Percentiles rank a stretch among this genome's conserved stretches.
These are phyloP conservation scores for Alternaria metachromatica DNA, from an alignment of 2,329 filamentous ascomycete species.

Conservation along the genomic window DNA sequence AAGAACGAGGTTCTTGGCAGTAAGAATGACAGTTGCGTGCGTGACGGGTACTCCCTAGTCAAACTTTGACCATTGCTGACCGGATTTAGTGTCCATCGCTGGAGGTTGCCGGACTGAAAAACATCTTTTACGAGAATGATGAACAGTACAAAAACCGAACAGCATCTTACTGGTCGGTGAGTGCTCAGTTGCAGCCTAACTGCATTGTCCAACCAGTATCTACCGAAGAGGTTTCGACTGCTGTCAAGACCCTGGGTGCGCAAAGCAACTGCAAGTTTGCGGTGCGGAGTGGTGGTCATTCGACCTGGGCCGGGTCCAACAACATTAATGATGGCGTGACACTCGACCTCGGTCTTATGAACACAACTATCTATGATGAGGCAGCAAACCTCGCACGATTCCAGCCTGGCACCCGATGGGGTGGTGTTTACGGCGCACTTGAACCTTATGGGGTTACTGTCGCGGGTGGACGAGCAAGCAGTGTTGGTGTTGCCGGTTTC, in stretches of 20 bases:
- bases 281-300: slow-evolving; percentile 39
- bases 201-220: slow-evolving; percentile 41
- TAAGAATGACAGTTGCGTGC: slow-evolving; percentile 7
- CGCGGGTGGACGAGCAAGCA: slow-evolving; percentile 32
- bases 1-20: background rate
- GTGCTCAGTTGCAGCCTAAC: slow-evolving; percentile 31
- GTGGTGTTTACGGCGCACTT: slow-evolving; percentile 41
- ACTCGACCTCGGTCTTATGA: slow-evolving; percentile 37
- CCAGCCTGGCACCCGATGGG: slow-evolving; percentile 40
- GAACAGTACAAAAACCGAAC: slow-evolving; percentile 24
- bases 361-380: slow-evolving; percentile 16
- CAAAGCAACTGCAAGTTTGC: slow-evolving; percentile 23
- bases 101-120: slow-evolving; percentile 17
- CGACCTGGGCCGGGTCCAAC: slow-evolving; percentile 34
- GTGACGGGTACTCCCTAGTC: slow-evolving; percentile 1
- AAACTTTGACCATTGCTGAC: slow-evolving; percentile 11
- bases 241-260: slow-evolving; percentile 18
- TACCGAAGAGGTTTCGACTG: slow-evolving; percentile 32
- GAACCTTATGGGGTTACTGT: slow-evolving; percentile 24
- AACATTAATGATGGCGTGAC: slow-evolving; percentile 38
- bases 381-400: slow-evolving; percentile 27
- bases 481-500: slow-evolving; percentile 39
- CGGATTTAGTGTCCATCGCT: slow-evolving; percentile 25
- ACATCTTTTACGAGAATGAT: slow-evolving; percentile 20
- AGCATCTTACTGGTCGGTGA: slow-evolving; percentile 34